Evolutionary conservation across 192 early-diverging fungal genomes (phyloP).

Genomic region (Phlyctochytrium bullatum): DNA sequence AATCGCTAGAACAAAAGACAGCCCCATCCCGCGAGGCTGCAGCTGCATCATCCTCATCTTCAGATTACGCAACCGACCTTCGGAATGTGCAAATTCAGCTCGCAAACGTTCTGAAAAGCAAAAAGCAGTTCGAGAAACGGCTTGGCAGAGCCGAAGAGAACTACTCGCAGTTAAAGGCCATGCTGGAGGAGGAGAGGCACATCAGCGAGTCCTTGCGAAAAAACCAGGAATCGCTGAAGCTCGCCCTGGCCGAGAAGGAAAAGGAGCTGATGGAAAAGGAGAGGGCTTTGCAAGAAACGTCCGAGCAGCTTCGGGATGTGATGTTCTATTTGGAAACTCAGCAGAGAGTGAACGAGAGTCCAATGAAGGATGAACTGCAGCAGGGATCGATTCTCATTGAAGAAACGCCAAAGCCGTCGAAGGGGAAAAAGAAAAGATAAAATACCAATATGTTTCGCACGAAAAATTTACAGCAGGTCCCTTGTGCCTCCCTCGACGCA

Average conservation of each 20-base stretch:
- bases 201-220: slow-evolving; percentile 54
- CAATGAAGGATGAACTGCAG: slow-evolving; percentile 25
- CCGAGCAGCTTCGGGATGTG: slow-evolving; percentile 88
- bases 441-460: not conserved
- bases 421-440: slow-evolving; percentile 1
- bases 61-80: not conserved
- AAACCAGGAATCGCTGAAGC: slow-evolving; percentile 65
- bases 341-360: slow-evolving; percentile 45
- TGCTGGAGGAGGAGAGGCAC: slow-evolving; percentile 70
- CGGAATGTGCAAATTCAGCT: not conserved
- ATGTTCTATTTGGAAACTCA: slow-evolving; percentile 84
- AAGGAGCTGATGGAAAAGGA: slow-evolving; percentile 56
- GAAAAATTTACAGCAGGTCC: not conserved
- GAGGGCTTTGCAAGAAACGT: slow-evolving; percentile 61
- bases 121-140: slow-evolving; percentile 53
- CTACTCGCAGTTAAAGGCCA: slow-evolving; percentile 49
- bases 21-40: not conserved
- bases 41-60: not conserved
- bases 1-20: not conserved
- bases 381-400: slow-evolving; percentile 22
- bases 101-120: slow-evolving; percentile 41
- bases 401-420: not conserved
- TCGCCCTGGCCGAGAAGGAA: slow-evolving; percentile 54
- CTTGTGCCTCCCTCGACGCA: not conserved
- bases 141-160: slow-evolving; percentile 59